A percentile compares a stretch with the other conserved stretches of the same genome.
These are phyloP conservation scores for Rhizophora mangle DNA, from an alignment of 345 rosid species.

Conservation along the genomic window DNA sequence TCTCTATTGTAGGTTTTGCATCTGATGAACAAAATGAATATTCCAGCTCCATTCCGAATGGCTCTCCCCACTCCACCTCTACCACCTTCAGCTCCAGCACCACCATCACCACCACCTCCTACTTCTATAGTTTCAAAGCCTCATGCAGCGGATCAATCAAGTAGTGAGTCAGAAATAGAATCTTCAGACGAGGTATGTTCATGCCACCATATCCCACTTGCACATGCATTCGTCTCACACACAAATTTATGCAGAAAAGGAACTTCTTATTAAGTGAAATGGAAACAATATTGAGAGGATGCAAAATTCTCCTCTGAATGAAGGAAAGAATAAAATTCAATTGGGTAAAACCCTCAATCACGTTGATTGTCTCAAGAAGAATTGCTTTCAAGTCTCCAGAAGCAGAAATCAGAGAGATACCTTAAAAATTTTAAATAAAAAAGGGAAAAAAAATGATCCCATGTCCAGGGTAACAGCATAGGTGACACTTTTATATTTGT, in stretches of 20 bases:
- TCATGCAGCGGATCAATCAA: constrained; percentile 48
- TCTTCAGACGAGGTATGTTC: constrained; percentile 70
- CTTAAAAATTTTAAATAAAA: background rate
- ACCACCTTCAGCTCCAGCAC: constrained; percentile 54
- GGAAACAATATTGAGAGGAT: background rate
- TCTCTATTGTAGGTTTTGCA: constrained; percentile 64
- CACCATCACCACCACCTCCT: constrained; percentile 41
- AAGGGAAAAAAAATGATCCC: background rate
- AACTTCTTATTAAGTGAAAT: background rate
- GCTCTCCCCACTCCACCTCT: constrained; percentile 91
- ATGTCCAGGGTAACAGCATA: background rate
- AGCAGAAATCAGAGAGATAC: background rate
- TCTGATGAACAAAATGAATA: constrained; percentile 98
- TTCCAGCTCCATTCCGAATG: constrained; percentile 95
- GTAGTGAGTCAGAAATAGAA: constrained; percentile 91
- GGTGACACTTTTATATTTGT: no score
- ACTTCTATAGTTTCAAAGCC: constrained; percentile 30
- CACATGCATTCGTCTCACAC: background rate
- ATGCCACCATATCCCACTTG: background rate
- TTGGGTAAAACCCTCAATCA: background rate
- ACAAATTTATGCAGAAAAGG: background rate
- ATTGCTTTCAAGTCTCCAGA: background rate
- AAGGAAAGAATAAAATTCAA: background rate
- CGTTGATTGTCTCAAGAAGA: background rate
- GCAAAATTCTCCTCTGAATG: background rate